Evolutionary conservation across 176 grass and related monocot genomes (phyloP).

Genomic region (Rhynchospora tenuis): DNA sequence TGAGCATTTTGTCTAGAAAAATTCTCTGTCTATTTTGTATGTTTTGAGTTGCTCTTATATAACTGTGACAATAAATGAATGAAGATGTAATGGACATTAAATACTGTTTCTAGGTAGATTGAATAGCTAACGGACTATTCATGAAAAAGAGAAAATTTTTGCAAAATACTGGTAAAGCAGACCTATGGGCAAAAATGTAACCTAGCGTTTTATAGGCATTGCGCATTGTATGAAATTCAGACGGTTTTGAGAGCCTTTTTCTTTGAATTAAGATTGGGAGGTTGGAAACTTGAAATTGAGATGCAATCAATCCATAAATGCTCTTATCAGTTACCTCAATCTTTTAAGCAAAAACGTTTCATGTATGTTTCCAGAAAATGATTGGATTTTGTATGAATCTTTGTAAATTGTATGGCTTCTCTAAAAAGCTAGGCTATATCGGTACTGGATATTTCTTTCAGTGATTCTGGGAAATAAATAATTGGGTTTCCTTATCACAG

Average conservation of each 20-base stretch:
- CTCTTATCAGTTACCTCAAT: not conserved
- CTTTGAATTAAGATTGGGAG: not conserved
- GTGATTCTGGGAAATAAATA: too few relatives aligned
- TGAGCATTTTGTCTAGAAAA: not conserved
- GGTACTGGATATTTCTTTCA: too few relatives aligned
- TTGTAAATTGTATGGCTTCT: too few relatives aligned
- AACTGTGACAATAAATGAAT: too few relatives aligned
- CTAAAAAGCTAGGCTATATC: too few relatives aligned
- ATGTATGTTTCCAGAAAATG: too few relatives aligned
- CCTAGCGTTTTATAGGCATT: not conserved
- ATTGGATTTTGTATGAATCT: too few relatives aligned
- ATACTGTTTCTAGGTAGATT: not conserved
- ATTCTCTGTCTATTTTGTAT: not conserved
- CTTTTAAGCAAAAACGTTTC: too few relatives aligned
- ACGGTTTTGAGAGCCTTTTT: not conserved
- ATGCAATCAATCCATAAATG: not conserved
- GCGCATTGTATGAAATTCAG: not conserved
- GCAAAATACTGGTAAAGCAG: not conserved
- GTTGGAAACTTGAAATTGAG: not conserved
- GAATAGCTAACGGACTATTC: conserved; percentile 9
- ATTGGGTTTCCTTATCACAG: too few relatives aligned
- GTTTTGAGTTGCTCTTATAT: not conserved
- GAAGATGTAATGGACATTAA: not conserved
- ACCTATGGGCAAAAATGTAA: not conserved
- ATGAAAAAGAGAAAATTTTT: not conserved